Evolutionary conservation across 257 asterid species (phyloP).

Genomic region (Capsicum rhomboideum): DNA sequence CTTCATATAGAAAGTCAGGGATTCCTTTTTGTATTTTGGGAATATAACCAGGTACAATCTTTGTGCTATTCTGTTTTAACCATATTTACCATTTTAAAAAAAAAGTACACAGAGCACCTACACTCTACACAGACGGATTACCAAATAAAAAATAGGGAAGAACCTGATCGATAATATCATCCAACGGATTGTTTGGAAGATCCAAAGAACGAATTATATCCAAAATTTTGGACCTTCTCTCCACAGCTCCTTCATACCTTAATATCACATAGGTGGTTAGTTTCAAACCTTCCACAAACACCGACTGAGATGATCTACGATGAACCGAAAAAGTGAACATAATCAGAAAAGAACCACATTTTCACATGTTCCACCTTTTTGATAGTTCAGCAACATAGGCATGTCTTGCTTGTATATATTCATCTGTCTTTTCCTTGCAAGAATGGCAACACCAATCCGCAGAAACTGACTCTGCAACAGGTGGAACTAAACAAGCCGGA

Average conservation of each 20-base stretch:
- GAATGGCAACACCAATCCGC: conserved; percentile 89
- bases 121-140: neutral
- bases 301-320: neutral
- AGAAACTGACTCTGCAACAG: conserved; percentile 52
- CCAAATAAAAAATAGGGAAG: conserved; percentile 1
- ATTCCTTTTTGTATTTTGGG: neutral
- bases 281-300: neutral
- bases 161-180: conserved; percentile 97
- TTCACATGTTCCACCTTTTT: conserved; percentile 41
- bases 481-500: conserved; percentile 82
- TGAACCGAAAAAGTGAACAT: neutral
- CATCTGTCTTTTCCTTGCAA: conserved; percentile 89
- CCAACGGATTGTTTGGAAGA: conserved; percentile 98
- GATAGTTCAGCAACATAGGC: conserved; percentile 61
- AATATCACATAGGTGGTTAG: conserved; percentile 6
- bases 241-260: conserved; percentile 84
- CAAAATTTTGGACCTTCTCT: conserved; percentile 57
- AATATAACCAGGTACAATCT: neutral
- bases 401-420: conserved; percentile 71
- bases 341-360: neutral
- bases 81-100: neutral
- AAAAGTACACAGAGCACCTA: neutral
- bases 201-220: conserved; percentile 81
- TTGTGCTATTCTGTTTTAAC: neutral
- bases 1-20: neutral